Evolutionary conservation across 805 yeast species (phyloP).

Genomic region (Kodamaea neixiangensis): DNA sequence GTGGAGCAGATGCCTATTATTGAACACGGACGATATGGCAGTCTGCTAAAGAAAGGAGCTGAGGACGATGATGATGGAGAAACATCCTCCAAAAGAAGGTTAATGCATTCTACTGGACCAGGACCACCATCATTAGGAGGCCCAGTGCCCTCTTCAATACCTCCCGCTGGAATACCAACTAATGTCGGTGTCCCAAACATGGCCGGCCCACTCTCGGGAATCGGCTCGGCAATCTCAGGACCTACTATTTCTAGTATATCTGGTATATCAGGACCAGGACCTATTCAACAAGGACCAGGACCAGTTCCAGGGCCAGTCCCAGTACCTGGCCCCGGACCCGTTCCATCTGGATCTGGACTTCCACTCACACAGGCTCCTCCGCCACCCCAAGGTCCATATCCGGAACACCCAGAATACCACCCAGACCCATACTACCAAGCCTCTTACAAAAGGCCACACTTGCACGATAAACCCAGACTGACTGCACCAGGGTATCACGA

Average conservation of each 20-base stretch:
- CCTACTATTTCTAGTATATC: neutral
- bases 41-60: neutral
- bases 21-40: neutral
- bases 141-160: neutral
- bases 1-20: neutral
- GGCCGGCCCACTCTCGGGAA: neutral
- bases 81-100: neutral
- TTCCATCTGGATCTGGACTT: neutral
- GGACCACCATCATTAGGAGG: neutral
- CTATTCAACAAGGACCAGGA: neutral
- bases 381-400: neutral
- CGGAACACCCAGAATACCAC: neutral
- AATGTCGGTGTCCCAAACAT: neutral
- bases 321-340: neutral
- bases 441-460: neutral
- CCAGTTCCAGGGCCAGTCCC: neutral
- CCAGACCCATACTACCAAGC: neutral
- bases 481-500: conserved; percentile 1
- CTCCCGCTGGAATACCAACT: neutral
- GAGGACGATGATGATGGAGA: neutral
- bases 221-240: neutral
- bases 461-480: neutral
- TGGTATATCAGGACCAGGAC: neutral
- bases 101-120: neutral
- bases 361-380: neutral